Evolutionary conservation across 441 rosid species (phyloP).

Genomic region (Brassica balearica): DNA sequence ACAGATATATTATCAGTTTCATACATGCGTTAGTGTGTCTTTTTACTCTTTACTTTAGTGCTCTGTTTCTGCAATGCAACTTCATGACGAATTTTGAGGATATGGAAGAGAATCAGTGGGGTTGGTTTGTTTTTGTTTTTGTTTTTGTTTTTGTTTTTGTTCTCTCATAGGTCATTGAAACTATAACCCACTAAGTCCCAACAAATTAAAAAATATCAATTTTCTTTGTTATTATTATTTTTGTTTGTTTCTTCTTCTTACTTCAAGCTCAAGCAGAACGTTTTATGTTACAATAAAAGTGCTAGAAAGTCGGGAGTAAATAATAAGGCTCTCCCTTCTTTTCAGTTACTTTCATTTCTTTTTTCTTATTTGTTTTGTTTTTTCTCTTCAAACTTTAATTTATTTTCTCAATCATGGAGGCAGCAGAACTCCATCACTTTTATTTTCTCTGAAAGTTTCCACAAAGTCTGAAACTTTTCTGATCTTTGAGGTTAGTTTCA

Average conservation of each 20-base stretch:
- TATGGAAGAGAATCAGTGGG: slow-evolving; percentile 37
- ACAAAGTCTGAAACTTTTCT: slow-evolving; percentile 20
- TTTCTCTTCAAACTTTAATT: not conserved
- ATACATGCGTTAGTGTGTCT: slow-evolving; percentile 16
- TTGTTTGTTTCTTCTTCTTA: slow-evolving; percentile 21
- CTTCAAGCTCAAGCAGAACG: slow-evolving; percentile 18
- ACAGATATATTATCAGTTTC: not conserved
- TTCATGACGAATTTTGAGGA: slow-evolving; percentile 43
- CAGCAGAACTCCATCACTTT: slow-evolving; percentile 33
- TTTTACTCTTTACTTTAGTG: slow-evolving; percentile 26
- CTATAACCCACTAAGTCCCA: slow-evolving; percentile 40
- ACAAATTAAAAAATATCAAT: slow-evolving; percentile 18
- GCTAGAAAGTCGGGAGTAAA: slow-evolving; percentile 46
- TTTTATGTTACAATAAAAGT: slow-evolving; percentile 41
- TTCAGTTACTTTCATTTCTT: slow-evolving; percentile 37
- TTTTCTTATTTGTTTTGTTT: slow-evolving; percentile 18
- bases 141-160: slow-evolving; percentile 15
- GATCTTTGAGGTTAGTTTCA: slow-evolving; percentile 7
- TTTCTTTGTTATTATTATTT: not conserved
- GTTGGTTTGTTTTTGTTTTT: slow-evolving; percentile 15
- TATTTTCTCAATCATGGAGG: slow-evolving; percentile 34
- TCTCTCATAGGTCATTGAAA: slow-evolving; percentile 41
- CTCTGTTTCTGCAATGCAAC: slow-evolving; percentile 39
- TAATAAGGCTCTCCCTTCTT: slow-evolving; percentile 22
- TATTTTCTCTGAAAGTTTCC: slow-evolving; percentile 10